These are phyloP conservation scores for Prunus dulcis DNA, from an alignment of 306 rosid species.

Conservation along the genomic window DNA sequence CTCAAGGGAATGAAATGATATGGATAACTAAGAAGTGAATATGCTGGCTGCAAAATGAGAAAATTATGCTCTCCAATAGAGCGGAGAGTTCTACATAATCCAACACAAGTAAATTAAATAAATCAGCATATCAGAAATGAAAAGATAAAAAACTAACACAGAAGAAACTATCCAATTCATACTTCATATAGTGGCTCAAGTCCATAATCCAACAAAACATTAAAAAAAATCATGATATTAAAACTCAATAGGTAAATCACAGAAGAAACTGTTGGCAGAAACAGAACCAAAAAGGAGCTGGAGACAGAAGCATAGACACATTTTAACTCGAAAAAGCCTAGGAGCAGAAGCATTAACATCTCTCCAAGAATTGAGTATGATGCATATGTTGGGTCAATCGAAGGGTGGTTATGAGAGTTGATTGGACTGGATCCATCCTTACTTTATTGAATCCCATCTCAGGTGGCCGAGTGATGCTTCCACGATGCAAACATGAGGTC, in stretches of 20 bases:
- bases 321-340: constrained; percentile 3
- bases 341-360: constrained; percentile 2
- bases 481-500: background rate
- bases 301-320: background rate
- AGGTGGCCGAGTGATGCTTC: background rate
- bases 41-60: background rate
- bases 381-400: background rate
- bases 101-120: too few species aligned
- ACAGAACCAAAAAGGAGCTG: background rate
- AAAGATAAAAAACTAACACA: too few species aligned
- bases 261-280: background rate
- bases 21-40: background rate
- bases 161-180: too few species aligned
- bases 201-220: background rate
- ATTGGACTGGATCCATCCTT: background rate
- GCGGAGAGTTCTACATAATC: too few species aligned
- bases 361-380: background rate
- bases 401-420: background rate
- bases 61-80: background rate
- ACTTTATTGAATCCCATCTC: background rate
- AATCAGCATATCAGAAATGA: too few species aligned
- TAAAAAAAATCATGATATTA: background rate
- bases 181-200: background rate
- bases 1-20: background rate
- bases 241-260: background rate